Percentiles rank a stretch among this genome's conserved stretches.
These are phyloP conservation scores for Favolaschia claudopus DNA, from an alignment of 768 basidiomycete species.

Conservation along the genomic window DNA sequence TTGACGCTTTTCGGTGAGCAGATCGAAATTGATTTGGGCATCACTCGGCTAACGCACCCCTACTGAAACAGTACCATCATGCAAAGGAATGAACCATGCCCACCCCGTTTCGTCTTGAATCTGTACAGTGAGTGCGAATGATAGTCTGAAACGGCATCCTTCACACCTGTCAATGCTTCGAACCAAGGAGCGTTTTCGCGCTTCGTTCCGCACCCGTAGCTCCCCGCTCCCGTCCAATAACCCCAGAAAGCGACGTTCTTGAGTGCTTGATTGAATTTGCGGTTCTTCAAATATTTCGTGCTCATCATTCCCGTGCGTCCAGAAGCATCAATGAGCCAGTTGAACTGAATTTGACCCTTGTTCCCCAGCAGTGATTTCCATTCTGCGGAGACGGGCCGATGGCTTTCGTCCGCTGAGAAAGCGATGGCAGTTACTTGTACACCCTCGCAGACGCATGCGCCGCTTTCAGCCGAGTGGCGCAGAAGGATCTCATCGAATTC, in stretches of 20 bases:
- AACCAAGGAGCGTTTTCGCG: slow-evolving; percentile 58
- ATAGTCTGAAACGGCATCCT: neutral
- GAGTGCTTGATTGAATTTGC: slow-evolving; percentile 59
- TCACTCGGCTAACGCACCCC: too few relatives aligned
- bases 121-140: neutral
- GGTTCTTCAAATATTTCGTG: slow-evolving; percentile 63
- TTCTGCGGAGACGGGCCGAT: slow-evolving; percentile 45
- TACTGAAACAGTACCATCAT: slow-evolving; percentile 56
- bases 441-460: slow-evolving; percentile 57
- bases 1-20: too few relatives aligned
- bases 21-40: too few relatives aligned
- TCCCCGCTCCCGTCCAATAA: slow-evolving; percentile 63
- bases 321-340: slow-evolving; percentile 70
- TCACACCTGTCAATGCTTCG: slow-evolving; percentile 62
- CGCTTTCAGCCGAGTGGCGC: slow-evolving; percentile 55
- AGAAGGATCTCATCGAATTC: slow-evolving; percentile 67
- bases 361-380: slow-evolving; percentile 45
- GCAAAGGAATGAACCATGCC: slow-evolving; percentile 64
- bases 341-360: slow-evolving; percentile 56
- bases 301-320: slow-evolving; percentile 69
- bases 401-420: slow-evolving; percentile 43
- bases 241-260: slow-evolving; percentile 73
- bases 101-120: slow-evolving; percentile 58
- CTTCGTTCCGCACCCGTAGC: slow-evolving; percentile 48
- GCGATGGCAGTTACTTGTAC: slow-evolving; percentile 52